phyloP scores from a whole-genome alignment of 2,329 filamentous ascomycete species.

The Madurella fahalii region DNA sequence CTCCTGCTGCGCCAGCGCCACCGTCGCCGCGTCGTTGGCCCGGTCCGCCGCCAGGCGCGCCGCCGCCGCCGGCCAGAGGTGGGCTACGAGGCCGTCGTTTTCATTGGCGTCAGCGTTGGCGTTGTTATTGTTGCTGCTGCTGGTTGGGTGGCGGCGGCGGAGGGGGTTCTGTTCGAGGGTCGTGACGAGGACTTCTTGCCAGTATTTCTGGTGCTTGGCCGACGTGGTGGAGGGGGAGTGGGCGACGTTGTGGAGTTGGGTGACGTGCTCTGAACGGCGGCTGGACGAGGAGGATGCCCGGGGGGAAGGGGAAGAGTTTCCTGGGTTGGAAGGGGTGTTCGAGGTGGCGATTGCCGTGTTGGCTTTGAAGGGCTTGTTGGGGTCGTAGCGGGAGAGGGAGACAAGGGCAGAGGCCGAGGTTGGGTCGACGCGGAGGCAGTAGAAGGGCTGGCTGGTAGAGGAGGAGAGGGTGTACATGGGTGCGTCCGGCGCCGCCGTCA shows the following conservation, averaged over 20 bases:
- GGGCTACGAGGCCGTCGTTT: constrained; percentile 61
- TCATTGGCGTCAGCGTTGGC: background rate
- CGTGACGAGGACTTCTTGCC: constrained; percentile 56
- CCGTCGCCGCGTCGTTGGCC: constrained; percentile 54
- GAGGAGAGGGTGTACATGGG: constrained; percentile 66
- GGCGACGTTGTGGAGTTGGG: constrained; percentile 19
- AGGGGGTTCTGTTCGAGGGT: constrained; percentile 49
- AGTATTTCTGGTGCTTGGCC: constrained; percentile 42
- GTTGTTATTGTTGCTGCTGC: background rate
- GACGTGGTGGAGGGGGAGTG: constrained; percentile 34
- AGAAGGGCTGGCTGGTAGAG: constrained; percentile 55
- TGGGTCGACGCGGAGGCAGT: constrained; percentile 60
- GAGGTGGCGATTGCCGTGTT: constrained; percentile 34
- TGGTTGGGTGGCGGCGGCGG: background rate
- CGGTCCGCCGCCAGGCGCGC: constrained; percentile 60
- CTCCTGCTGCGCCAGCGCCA: constrained; percentile 63
- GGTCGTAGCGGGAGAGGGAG: constrained; percentile 56
- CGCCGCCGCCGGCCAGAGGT: constrained; percentile 63
- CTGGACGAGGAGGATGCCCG: constrained; percentile 15
- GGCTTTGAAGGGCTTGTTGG: constrained; percentile 52
- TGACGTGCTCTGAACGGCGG: background rate
- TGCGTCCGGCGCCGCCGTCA: constrained; percentile 54
- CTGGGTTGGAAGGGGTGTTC: background rate
- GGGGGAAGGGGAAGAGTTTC: constrained; percentile 16
- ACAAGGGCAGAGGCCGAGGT: constrained; percentile 61